phyloP scores from a whole-genome alignment of 768 basidiomycete genomes.

The Phaeotremella fagi region DNA sequence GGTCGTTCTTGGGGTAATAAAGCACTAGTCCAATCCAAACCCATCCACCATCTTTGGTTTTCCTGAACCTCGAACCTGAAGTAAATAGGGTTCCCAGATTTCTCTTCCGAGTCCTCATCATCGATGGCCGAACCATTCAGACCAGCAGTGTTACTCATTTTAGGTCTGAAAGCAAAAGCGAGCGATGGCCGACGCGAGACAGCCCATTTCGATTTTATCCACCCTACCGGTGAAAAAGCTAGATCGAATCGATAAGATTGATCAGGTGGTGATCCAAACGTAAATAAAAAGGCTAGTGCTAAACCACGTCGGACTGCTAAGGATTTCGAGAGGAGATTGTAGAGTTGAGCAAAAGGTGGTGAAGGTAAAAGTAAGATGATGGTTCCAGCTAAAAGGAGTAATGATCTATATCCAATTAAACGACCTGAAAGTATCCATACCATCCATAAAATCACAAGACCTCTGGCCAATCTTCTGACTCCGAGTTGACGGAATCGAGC shows the following conservation, averaged over 20 bases:
- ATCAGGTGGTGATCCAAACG: constrained; percentile 63
- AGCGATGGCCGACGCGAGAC: constrained; percentile 55
- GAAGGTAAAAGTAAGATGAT: constrained; percentile 36
- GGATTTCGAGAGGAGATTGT: constrained; percentile 43
- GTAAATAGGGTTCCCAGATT: constrained; percentile 37
- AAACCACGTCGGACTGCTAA: constrained; percentile 59
- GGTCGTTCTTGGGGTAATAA: constrained; percentile 84
- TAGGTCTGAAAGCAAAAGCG: constrained; percentile 54
- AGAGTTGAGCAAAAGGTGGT: constrained; percentile 36
- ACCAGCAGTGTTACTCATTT: constrained; percentile 46
- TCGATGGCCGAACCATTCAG: constrained; percentile 39
- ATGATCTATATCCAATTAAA: constrained; percentile 19
- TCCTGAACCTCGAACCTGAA: constrained; percentile 89
- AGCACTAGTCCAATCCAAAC: constrained; percentile 90
- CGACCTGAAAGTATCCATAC: constrained; percentile 35
- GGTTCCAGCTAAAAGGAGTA: constrained; percentile 30
- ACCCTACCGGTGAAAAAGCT: constrained; percentile 63
- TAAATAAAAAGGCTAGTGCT: constrained; percentile 63
- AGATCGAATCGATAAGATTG: constrained; percentile 51
- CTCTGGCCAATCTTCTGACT: constrained; percentile 19
- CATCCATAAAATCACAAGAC: constrained; percentile 31
- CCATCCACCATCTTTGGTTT: constrained; percentile 98
- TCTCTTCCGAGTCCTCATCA: constrained; percentile 9
- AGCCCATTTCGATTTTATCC: constrained; percentile 62
- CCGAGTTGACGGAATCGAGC: constrained; percentile 30